Conservation (phyloP, 148 eudicot species). For the Cornus controversa region DNA sequence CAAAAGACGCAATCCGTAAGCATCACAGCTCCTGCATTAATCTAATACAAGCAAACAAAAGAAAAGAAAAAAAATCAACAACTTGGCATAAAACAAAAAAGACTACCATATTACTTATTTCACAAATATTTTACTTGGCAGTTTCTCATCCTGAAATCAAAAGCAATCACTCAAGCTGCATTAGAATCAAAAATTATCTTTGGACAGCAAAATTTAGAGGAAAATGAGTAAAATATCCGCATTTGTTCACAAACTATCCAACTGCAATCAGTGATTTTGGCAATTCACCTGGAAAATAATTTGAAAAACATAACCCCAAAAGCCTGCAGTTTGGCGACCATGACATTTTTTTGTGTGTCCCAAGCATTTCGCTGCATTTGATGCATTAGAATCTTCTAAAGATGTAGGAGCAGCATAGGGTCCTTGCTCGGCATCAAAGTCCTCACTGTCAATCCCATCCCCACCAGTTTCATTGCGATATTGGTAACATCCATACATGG, state of each 20-base stretch:
- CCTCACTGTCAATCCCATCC: slow-evolving; percentile 34
- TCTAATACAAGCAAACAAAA: slow-evolving; percentile 31
- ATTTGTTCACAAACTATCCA: background rate
- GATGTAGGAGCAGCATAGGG: background rate
- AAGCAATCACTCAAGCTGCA: background rate
- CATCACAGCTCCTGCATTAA: slow-evolving; percentile 93
- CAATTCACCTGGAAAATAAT: slow-evolving; percentile 70
- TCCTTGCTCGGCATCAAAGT: slow-evolving; percentile 54
- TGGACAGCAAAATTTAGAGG: background rate
- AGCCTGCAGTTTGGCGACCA: slow-evolving; percentile 56
- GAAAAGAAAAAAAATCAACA: background rate
- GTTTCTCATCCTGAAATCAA: background rate
- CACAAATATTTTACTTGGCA: background rate
- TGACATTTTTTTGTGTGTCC: slow-evolving; percentile 21
- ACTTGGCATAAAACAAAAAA: background rate
- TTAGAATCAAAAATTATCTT: background rate
- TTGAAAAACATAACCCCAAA: slow-evolving; percentile 74
- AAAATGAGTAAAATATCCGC: background rate
- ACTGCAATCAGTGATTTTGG: background rate
- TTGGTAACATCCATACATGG: slow-evolving; percentile 71
- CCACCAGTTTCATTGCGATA: slow-evolving; percentile 47
- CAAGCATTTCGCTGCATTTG: slow-evolving; percentile 29
- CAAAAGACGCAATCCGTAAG: slow-evolving; percentile 85
- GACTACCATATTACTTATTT: background rate
- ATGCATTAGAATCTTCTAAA: slow-evolving; percentile 7